These are phyloP conservation scores for Dactylellina haptotyla DNA, from an alignment of 2,329 filamentous ascomycete genomes.

Conservation along the genomic window DNA sequence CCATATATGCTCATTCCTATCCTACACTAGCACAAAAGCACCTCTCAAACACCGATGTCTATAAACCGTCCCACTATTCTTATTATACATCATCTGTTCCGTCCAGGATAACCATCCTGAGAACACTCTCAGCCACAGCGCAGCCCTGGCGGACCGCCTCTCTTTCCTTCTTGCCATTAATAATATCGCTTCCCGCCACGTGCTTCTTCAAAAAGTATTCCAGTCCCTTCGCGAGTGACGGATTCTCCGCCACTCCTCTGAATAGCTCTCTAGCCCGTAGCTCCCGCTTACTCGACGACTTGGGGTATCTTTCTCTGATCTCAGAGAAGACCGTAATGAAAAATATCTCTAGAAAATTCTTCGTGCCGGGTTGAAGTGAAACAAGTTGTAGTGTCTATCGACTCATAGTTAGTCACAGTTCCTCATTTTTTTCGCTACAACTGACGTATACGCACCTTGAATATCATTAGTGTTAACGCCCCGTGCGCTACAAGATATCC, in stretches of 20 bases:
- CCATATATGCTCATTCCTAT: neutral
- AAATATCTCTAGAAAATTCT: slow-evolving; percentile 81
- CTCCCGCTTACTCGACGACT: slow-evolving; percentile 65
- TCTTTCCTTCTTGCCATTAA: slow-evolving; percentile 65
- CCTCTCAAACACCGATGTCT: neutral
- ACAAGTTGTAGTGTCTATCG: slow-evolving; percentile 76
- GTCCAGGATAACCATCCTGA: slow-evolving; percentile 56
- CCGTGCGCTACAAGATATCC: slow-evolving; percentile 71
- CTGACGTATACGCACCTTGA: slow-evolving; percentile 59
- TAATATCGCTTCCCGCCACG: slow-evolving; percentile 65
- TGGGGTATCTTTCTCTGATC: slow-evolving; percentile 55
- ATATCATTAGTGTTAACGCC: slow-evolving; percentile 69
- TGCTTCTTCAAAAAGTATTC: slow-evolving; percentile 83
- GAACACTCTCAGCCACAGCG: slow-evolving; percentile 62
- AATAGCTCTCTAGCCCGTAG: slow-evolving; percentile 74
- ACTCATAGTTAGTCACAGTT: neutral
- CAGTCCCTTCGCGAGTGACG: slow-evolving; percentile 76
- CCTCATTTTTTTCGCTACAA: neutral
- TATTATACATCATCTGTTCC: slow-evolving; percentile 55
- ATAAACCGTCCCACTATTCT: neutral
- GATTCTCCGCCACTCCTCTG: slow-evolving; percentile 70
- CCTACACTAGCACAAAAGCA: neutral
- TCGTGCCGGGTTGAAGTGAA: slow-evolving; percentile 79
- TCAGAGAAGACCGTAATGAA: slow-evolving; percentile 75
- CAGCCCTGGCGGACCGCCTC: slow-evolving; percentile 66